These are phyloP conservation scores for Withania somnifera DNA, from an alignment of 305 asterid species.

Conservation along the genomic window DNA sequence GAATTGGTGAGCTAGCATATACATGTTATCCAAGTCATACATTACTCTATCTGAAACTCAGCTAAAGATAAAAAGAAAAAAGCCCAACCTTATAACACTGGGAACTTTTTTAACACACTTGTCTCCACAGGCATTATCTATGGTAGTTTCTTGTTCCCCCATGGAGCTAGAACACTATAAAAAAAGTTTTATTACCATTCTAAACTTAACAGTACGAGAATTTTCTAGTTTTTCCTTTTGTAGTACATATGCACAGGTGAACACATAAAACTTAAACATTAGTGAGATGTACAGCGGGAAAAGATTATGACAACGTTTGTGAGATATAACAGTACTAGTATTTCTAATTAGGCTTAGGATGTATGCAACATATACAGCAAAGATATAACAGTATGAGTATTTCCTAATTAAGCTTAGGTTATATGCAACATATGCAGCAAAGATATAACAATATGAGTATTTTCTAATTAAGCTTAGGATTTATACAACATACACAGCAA, in stretches of 20 bases:
- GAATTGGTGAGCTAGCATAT: not conserved
- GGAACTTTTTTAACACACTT: too few species aligned
- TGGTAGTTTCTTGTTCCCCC: not conserved
- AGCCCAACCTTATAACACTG: not conserved
- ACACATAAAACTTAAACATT: not conserved
- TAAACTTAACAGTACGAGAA: not conserved
- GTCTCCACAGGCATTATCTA: not conserved
- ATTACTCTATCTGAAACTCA: not conserved
- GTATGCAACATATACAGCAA: not conserved
- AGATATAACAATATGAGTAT: too few species aligned
- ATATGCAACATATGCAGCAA: too few species aligned
- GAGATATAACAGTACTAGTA: not conserved
- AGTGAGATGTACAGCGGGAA: not conserved
- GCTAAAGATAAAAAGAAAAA: not conserved
- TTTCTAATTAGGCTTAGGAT: not conserved
- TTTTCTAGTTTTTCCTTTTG: not conserved
- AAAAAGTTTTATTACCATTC: not conserved
- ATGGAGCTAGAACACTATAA: not conserved
- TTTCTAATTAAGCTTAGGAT: too few species aligned
- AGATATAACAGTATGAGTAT: too few species aligned
- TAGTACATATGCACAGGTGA: not conserved
- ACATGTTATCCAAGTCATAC: not conserved
- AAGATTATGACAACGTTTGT: not conserved
- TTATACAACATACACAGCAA: too few species aligned
- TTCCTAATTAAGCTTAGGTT: too few species aligned